Evolutionary conservation across 352 stramenopile genomes (phyloP).

Genomic region (Phytophthora sojae): DNA sequence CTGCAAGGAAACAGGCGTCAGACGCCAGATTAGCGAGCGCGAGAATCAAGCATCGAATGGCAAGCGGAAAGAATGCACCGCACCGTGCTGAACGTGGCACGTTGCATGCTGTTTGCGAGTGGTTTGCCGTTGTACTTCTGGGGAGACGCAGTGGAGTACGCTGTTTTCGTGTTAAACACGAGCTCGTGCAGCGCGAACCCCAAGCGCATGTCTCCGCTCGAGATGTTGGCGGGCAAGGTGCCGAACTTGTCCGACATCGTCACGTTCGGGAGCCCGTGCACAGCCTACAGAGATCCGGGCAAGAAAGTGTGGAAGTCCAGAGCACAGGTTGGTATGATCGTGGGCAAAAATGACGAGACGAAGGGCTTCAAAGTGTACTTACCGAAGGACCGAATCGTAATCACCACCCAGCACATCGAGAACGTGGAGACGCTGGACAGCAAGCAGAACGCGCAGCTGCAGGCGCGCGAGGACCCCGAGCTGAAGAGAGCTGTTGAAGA

Average conservation of each 20-base stretch:
- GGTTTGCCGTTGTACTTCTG: slow-evolving; percentile 34
- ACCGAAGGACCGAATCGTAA: too few species aligned
- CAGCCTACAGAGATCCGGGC: slow-evolving; percentile 14
- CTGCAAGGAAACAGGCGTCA: slow-evolving; percentile 24
- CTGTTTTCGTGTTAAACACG: slow-evolving; percentile 34
- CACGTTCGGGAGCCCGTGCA: slow-evolving; percentile 20
- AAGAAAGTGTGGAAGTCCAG: slow-evolving; percentile 8
- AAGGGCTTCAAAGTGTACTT: too few species aligned
- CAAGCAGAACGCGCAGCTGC: slow-evolving; percentile 3
- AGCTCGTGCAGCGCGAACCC: slow-evolving; percentile 30
- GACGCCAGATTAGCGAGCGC: slow-evolving; percentile 28
- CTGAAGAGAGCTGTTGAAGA: neutral
- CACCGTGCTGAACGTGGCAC: slow-evolving; percentile 40
- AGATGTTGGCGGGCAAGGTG: slow-evolving; percentile 10
- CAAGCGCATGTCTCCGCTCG: slow-evolving; percentile 9
- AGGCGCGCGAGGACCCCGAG: neutral
- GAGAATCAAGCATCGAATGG: slow-evolving; percentile 35
- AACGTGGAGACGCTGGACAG: neutral
- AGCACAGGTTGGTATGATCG: neutral
- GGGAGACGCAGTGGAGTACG: slow-evolving; percentile 40
- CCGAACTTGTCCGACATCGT: slow-evolving; percentile 10
- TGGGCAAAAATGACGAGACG: too few species aligned
- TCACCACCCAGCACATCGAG: neutral
- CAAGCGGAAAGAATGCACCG: slow-evolving; percentile 37
- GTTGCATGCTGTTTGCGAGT: slow-evolving; percentile 36